Evolutionary conservation across 164 flowering plant species (phyloP).

Genomic region (Hamamelis virginiana): DNA sequence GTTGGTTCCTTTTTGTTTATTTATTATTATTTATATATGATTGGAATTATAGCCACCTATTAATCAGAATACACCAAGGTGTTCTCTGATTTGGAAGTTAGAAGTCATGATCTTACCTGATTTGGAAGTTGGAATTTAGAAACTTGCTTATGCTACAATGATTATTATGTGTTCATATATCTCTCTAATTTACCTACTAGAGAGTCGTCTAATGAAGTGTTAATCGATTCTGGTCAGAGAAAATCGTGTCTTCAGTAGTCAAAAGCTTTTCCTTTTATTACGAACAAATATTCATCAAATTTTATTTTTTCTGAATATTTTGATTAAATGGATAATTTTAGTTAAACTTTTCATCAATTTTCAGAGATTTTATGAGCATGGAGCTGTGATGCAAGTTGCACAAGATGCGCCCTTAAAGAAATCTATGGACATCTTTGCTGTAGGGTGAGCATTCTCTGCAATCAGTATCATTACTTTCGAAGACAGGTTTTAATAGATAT

Average conservation of each 20-base stretch:
- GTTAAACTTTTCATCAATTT: slow-evolving; percentile 11
- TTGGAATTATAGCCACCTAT: background rate
- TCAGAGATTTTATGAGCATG: slow-evolving; percentile 96
- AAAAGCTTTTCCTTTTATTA: background rate
- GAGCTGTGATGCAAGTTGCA: slow-evolving; percentile 78
- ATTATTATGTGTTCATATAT: too few species aligned
- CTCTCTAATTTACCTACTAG: too few species aligned
- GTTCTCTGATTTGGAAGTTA: background rate
- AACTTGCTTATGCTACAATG: background rate
- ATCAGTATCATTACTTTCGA: background rate
- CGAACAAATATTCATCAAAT: background rate
- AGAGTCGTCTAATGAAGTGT: too few species aligned
- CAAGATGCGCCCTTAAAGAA: slow-evolving; percentile 83
- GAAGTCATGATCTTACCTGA: background rate
- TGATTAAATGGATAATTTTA: background rate
- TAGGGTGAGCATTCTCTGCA: slow-evolving; percentile 65
- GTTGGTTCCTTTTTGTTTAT: slow-evolving; percentile 31
- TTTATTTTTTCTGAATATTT: background rate
- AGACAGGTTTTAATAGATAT: background rate
- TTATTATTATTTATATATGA: too few species aligned
- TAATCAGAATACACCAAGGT: background rate
- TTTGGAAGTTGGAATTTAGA: background rate
- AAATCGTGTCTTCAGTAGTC: too few species aligned
- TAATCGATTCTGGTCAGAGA: too few species aligned
- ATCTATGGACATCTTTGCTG: slow-evolving; percentile 96